These are phyloP conservation scores for Kalmanozyma brasiliensis DNA, from an alignment of 1,284 basidiomycete species.

Conservation along the genomic window DNA sequence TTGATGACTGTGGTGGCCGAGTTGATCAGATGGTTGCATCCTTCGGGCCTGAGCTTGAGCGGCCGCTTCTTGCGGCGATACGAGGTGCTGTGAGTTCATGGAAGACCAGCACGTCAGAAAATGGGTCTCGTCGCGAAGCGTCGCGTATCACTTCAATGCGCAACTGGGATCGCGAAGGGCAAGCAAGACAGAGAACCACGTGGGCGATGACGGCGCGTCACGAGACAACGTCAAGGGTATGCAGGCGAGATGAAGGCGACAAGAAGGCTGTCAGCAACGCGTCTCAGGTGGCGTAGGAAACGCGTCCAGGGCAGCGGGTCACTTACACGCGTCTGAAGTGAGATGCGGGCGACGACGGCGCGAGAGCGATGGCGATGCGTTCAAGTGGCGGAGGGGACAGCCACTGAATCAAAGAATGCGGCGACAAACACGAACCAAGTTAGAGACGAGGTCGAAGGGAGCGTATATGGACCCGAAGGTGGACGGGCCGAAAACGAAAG, in stretches of 20 bases:
- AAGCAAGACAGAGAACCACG: background rate
- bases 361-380: conserved; percentile 18
- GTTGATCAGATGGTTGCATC: conserved; percentile 49
- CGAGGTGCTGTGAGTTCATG: conserved; percentile 55
- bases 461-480: conserved; percentile 14
- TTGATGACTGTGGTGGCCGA: conserved; percentile 48
- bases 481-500: conserved; percentile 5
- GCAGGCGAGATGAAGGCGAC: conserved; percentile 16
- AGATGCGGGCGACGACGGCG: conserved; percentile 31
- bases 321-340: conserved; percentile 49
- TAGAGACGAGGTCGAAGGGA: conserved; percentile 17
- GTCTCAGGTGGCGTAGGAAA: conserved; percentile 18
- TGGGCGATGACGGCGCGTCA: no score
- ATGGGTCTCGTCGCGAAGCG: conserved; percentile 27
- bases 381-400: conserved; percentile 7
- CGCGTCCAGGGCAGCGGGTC: conserved; percentile 20
- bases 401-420: conserved; percentile 14
- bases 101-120: conserved; percentile 37
- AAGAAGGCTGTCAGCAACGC: conserved; percentile 27
- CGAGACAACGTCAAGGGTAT: conserved; percentile 5
- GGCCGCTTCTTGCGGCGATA: conserved; percentile 55
- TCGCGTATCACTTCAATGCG: conserved; percentile 41
- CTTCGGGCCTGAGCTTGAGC: conserved; percentile 55
- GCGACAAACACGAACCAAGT: conserved; percentile 15
- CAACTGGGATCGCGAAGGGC: conserved; percentile 20